Evolutionary conservation across 2,329 filamentous ascomycete genomes (phyloP).

Genomic region (Penicillium polonicum): DNA sequence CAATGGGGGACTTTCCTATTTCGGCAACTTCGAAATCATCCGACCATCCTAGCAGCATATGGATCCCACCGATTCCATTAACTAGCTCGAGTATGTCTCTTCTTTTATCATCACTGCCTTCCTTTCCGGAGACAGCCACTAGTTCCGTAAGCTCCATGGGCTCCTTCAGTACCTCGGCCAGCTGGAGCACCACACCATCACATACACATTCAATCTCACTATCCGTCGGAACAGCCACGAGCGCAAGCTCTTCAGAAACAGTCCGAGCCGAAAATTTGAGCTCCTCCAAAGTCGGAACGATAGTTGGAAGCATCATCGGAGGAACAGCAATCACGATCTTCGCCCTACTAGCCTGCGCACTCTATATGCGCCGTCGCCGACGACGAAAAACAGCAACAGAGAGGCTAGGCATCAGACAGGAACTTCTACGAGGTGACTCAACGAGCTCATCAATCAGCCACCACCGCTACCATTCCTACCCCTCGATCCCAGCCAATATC

Average conservation of each 20-base stretch:
- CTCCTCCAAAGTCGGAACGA: conserved; percentile 15
- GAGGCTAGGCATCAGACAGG: conserved; percentile 16
- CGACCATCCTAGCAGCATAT: neutral
- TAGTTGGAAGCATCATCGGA: conserved; percentile 33
- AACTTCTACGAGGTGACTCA: conserved; percentile 19
- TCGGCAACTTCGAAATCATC: neutral
- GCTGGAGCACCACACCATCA: neutral
- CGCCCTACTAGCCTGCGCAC: conserved; percentile 23
- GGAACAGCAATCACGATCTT: conserved; percentile 26
- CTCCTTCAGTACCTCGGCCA: neutral
- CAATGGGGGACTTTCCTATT: neutral
- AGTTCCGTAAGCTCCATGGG: neutral
- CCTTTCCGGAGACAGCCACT: neutral
- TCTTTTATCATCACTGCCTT: neutral
- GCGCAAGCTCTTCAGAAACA: neutral
- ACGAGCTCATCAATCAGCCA: conserved; percentile 13
- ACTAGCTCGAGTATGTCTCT: neutral
- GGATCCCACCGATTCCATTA: neutral
- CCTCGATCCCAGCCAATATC: conserved; percentile 9
- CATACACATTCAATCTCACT: neutral
- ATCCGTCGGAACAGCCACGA: neutral
- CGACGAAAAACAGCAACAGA: conserved; percentile 12
- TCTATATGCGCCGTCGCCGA: conserved; percentile 26
- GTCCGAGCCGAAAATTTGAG: neutral
- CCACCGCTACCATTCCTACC: conserved; percentile 6